Base-by-base conservation (phyloP, 805 yeast species). In the Suhomyces sp. region DNA sequence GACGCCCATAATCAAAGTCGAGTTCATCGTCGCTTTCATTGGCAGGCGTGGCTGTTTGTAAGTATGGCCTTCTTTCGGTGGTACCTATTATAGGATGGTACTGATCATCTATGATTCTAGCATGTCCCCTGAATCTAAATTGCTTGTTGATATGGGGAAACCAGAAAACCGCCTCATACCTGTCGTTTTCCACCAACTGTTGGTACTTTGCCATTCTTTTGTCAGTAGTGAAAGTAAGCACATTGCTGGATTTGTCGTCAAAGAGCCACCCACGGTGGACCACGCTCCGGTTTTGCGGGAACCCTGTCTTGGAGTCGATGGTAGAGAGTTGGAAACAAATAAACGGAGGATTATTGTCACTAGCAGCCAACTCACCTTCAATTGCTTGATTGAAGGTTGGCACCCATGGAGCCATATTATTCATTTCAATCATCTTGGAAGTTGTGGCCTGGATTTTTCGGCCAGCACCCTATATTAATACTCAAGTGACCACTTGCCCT, bases 141-240 rank as follows among this genome's bases (percentile, higher is more conserved):
- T 90, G 96, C 62, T 81, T 86, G 65, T 79, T 79, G 23, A 80
- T 66, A 22, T 73, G 74, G 7, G 76, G 80, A 64, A 89, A 87
- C 73, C 88, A 87, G 64, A 87, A 88, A 53, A 89, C 87, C 10
- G 90, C 88, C 70, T 90, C 96, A 65, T 83, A 86, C 51, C 75
- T 73, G 49, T 85, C 81, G 59, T 84, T 78, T 47, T 65, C 60
- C 19, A 75, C 56, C 40, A 82, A 67, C 60, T 87, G 87, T 12
- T 70, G 68, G 60, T 77, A 78, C 67, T 90, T 90, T 48, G 73
- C 72, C 75, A 86, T 83, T 67, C 96, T 73, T 62, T 77, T 76
- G 67, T 90, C 96, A 1, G 94, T 86, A 44, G 86, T 80, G 60
- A 87, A 83, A 0, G 88, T 78, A 49, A 89, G 66, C 10, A 87